A percentile compares a stretch with the other conserved stretches of the same genome.
These are phyloP conservation scores for Erodium trifolium DNA, from an alignment of 441 rosid genomes.

Conservation along the genomic window DNA sequence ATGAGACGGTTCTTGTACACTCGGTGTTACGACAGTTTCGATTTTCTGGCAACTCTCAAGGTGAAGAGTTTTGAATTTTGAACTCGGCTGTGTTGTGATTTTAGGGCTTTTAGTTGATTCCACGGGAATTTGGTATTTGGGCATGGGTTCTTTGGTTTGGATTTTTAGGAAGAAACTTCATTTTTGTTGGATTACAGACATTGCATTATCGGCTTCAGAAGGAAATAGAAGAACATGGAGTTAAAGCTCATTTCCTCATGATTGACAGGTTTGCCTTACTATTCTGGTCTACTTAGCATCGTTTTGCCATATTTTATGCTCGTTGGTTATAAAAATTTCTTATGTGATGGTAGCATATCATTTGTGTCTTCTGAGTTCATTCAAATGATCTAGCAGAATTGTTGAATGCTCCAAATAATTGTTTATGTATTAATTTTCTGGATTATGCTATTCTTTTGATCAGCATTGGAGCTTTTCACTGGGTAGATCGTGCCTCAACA, in stretches of 20 bases:
- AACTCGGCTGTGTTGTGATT: neutral
- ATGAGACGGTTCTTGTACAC: constrained; percentile 57
- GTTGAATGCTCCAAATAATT: constrained; percentile 3
- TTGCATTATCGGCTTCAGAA: constrained; percentile 42
- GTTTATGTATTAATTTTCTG: neutral
- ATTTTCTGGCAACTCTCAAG: constrained; percentile 72
- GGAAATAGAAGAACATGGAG: constrained; percentile 40
- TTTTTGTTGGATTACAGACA: constrained; percentile 37
- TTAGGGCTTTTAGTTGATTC: neutral
- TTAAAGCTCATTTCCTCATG: constrained; percentile 45
- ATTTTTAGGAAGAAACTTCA: neutral
- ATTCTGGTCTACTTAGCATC: neutral
- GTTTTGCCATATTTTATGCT: neutral
- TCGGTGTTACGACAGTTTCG: constrained; percentile 60
- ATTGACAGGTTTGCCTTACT: constrained; percentile 45
- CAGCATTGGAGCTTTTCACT: constrained; percentile 86
- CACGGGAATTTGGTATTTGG: no score
- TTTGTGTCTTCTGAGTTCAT: neutral
- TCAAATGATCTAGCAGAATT: neutral
- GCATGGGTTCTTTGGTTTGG: no score
- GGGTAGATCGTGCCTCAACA: constrained; percentile 66
- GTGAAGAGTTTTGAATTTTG: constrained; percentile 24
- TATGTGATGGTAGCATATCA: neutral
- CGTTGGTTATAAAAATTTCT: neutral
- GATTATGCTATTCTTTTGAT: constrained; percentile 10